Conservation (phyloP, 306 rosid genomes). For the Urtica urens region DNA sequence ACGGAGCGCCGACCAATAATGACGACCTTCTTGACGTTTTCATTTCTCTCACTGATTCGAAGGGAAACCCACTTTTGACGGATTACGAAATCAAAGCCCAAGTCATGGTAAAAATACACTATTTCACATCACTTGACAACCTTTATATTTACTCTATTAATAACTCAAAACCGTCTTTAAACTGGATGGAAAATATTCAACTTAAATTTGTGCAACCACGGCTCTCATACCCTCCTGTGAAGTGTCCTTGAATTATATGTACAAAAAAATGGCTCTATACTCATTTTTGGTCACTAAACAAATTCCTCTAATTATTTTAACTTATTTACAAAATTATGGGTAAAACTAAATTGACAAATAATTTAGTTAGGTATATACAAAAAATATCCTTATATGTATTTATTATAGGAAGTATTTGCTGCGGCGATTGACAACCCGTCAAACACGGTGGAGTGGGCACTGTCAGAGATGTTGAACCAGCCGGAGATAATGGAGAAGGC, state of each 20-base stretch:
- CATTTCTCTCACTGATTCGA: conserved; percentile 17
- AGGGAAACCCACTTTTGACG: conserved; percentile 19
- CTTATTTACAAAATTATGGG: too few relatives aligned
- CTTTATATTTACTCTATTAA: too few relatives aligned
- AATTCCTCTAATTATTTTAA: too few relatives aligned
- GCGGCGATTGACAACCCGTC: conserved; percentile 33
- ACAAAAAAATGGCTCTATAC: neutral
- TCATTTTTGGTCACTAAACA: too few relatives aligned
- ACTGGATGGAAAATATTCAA: too few relatives aligned
- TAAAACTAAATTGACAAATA: too few relatives aligned
- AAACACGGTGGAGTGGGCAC: conserved; percentile 28
- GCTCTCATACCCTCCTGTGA: too few relatives aligned
- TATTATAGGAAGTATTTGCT: conserved; percentile 24
- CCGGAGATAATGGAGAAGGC: conserved; percentile 25
- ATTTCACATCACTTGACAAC: too few relatives aligned
- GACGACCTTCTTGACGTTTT: conserved; percentile 39
- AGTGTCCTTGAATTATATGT: neutral
- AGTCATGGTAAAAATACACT: conserved; percentile 16
- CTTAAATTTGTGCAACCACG: too few relatives aligned
- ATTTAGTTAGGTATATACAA: neutral
- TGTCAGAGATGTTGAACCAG: conserved; percentile 33
- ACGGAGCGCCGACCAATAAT: conserved; percentile 10
- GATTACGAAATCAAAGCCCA: conserved; percentile 32
- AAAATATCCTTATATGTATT: neutral
- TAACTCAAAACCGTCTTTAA: too few relatives aligned